Evolutionary conservation across 2,329 filamentous ascomycete genomes (phyloP).

Genomic region (Neonectria neomacrospora): DNA sequence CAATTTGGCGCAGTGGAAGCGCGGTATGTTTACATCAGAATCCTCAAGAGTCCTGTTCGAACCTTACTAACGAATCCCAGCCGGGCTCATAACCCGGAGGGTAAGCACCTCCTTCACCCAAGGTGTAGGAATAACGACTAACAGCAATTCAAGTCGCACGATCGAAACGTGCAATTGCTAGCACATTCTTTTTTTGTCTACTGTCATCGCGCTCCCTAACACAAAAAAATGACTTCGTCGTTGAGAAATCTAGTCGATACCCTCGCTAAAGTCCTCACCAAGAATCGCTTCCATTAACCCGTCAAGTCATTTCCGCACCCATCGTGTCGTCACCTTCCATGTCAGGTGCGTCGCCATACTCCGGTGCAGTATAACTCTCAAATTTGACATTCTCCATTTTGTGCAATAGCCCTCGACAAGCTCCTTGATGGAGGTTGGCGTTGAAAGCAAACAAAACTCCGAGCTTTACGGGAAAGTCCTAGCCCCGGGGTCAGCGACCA

Average conservation of each 20-base stretch:
- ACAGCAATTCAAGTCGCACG: conserved; percentile 22
- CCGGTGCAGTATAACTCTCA: neutral
- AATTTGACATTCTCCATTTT: neutral
- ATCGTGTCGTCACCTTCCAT: neutral
- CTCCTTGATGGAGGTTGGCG: conserved; percentile 1
- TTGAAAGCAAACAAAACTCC: conserved; percentile 4
- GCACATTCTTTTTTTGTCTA: conserved; percentile 20
- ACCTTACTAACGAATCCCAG: conserved; percentile 37
- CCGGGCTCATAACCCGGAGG: conserved; percentile 43
- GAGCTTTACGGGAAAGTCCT: conserved; percentile 7
- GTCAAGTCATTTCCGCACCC: neutral
- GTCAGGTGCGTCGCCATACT: too few relatives aligned
- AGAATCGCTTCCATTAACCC: neutral
- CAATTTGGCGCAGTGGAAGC: conserved; percentile 26
- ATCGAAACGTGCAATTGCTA: conserved; percentile 46
- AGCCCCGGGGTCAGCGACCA: conserved; percentile 6
- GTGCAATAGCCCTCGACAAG: neutral
- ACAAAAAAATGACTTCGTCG: too few relatives aligned
- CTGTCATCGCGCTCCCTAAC: too few relatives aligned
- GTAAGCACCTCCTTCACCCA: neutral
- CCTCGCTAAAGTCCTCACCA: neutral
- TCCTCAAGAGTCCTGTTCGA: neutral
- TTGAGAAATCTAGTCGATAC: neutral
- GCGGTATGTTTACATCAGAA: conserved; percentile 14
- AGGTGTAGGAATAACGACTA: neutral